These are phyloP conservation scores for Collybia sordida DNA, from an alignment of 768 basidiomycete genomes.

Conservation along the genomic window DNA sequence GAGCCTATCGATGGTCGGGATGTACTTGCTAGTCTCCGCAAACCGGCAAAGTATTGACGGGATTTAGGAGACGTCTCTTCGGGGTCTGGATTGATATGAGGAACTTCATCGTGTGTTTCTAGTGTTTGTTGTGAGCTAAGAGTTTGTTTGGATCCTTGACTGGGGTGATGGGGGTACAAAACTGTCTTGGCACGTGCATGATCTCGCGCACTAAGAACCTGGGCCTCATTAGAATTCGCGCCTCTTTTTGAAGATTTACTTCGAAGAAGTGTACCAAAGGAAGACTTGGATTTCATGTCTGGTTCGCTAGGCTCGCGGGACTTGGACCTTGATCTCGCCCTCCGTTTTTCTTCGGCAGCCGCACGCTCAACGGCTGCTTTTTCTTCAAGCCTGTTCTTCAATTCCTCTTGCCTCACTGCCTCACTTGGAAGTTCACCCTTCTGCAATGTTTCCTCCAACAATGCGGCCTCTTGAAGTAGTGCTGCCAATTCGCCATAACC, in stretches of 20 bases:
- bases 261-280: slow-evolving; percentile 11
- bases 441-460: slow-evolving; percentile 53
- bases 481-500: slow-evolving; percentile 51
- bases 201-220: not conserved
- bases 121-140: not conserved
- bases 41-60: slow-evolving; percentile 47
- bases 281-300: slow-evolving; percentile 13
- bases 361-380: slow-evolving; percentile 12
- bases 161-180: not conserved
- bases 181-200: not conserved
- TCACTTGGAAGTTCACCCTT: slow-evolving; percentile 47
- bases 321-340: slow-evolving; percentile 21
- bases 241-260: slow-evolving; percentile 12
- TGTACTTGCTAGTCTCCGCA: slow-evolving; percentile 47
- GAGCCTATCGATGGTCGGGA: slow-evolving; percentile 34
- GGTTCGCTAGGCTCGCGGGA: slow-evolving; percentile 20
- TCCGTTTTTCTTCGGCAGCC: slow-evolving; percentile 17
- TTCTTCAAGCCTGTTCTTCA: slow-evolving; percentile 12
- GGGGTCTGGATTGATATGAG: slow-evolving; percentile 14
- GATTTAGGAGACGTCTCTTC: slow-evolving; percentile 52
- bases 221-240: slow-evolving; percentile 2
- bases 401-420: slow-evolving; percentile 8
- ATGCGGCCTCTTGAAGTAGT: slow-evolving; percentile 57
- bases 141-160: not conserved
- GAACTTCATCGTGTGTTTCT: slow-evolving; percentile 1